A percentile compares a stretch with the other conserved stretches of the same genome.
Evolutionary conservation across 2,329 filamentous ascomycete species (phyloP).

Genomic region (Botrytis squamosa): DNA sequence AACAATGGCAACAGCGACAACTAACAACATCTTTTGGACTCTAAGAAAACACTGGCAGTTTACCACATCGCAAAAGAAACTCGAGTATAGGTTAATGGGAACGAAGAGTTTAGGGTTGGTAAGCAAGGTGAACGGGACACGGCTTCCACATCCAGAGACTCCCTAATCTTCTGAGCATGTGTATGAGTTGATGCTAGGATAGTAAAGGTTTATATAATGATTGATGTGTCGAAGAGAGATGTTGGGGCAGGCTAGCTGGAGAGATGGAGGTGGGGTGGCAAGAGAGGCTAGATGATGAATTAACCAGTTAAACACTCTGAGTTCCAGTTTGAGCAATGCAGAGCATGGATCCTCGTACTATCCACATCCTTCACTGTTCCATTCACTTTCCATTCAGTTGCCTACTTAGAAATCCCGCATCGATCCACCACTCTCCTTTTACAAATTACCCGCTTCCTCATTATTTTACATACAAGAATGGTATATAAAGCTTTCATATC

Average conservation of each 20-base stretch:
- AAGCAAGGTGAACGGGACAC: not conserved
- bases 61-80: rapidly evolving
- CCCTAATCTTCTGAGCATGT: rapidly evolving
- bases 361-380: not conserved
- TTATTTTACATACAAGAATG: not conserved
- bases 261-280: not conserved
- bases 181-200: not conserved
- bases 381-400: not conserved
- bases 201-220: not conserved
- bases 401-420: not conserved
- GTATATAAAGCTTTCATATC: not conserved
- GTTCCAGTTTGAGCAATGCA: rapidly evolving
- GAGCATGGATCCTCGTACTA: not conserved
- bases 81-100: not conserved
- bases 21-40: not conserved
- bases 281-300: not conserved
- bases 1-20: not conserved
- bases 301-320: not conserved
- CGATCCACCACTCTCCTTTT: not conserved
- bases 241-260: not conserved
- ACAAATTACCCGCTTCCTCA: not conserved
- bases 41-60: not conserved
- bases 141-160: not conserved
- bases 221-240: not conserved
- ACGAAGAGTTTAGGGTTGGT: not conserved